Evolutionary conservation across 2,329 filamentous ascomycete genomes (phyloP).

Genomic region (Verticillium nonalfalfae): DNA sequence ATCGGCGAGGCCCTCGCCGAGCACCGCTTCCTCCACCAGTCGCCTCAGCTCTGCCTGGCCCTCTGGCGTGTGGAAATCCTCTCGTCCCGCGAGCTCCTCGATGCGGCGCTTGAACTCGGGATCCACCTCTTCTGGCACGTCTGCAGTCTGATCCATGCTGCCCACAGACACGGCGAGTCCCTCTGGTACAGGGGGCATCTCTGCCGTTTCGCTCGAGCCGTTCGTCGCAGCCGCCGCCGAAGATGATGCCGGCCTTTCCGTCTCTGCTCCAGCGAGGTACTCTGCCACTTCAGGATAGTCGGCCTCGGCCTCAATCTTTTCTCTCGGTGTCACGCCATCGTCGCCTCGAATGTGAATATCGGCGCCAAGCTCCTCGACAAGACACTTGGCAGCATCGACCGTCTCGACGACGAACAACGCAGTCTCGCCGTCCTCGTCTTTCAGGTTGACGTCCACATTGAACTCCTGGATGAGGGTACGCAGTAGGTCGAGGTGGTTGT

Average conservation of each 20-base stretch:
- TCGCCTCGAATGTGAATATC: conserved; percentile 59
- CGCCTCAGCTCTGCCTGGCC: conserved; percentile 74
- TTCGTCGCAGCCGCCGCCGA: conserved; percentile 18
- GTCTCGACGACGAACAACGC: conserved; percentile 91
- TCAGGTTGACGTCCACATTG: conserved; percentile 70
- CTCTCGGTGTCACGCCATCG: conserved; percentile 72
- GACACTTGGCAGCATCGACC: conserved; percentile 65
- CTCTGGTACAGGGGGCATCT: conserved; percentile 61
- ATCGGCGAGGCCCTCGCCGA: conserved; percentile 56
- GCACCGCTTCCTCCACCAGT: conserved; percentile 74
- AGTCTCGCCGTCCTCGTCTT: conserved; percentile 88
- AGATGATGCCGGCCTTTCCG: conserved; percentile 14
- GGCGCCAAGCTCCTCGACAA: conserved; percentile 77
- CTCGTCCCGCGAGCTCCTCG: conserved; percentile 76
- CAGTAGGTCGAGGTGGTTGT: conserved; percentile 78
- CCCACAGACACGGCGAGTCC: conserved; percentile 75
- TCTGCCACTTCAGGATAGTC: conserved; percentile 70
- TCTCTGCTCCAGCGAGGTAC: conserved; percentile 50
- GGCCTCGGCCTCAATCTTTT: conserved; percentile 73
- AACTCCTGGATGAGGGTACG: conserved; percentile 70
- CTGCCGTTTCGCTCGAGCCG: conserved; percentile 6
- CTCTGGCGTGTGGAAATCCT: conserved; percentile 75
- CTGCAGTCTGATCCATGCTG: conserved; percentile 59
- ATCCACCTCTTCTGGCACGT: conserved; percentile 60
- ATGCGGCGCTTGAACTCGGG: conserved; percentile 80